Percentiles rank a stretch among this genome's conserved stretches.
These are phyloP conservation scores for Pseudocercospora musae DNA, from an alignment of 2,329 filamentous ascomycete species.

Conservation along the genomic window DNA sequence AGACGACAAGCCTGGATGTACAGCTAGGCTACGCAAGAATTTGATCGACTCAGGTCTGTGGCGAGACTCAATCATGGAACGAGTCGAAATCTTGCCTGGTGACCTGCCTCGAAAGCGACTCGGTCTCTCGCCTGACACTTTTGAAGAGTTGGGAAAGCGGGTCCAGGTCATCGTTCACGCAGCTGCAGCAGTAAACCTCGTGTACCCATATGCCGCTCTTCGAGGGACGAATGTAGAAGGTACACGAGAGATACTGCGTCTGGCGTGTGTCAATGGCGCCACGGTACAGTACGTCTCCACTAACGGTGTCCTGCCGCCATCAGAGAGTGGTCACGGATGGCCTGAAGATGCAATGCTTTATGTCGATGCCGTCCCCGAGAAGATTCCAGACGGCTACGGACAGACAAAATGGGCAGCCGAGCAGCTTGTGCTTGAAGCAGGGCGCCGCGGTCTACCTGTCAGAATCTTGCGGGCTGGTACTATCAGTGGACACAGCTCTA, in stretches of 20 bases:
- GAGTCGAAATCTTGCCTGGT: slow-evolving; percentile 71
- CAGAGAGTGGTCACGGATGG: slow-evolving; percentile 62
- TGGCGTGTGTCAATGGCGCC: slow-evolving; percentile 64
- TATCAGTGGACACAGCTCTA: slow-evolving; percentile 72
- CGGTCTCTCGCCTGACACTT: slow-evolving; percentile 63
- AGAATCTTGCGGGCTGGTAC: slow-evolving; percentile 72
- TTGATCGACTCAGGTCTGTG: slow-evolving; percentile 75
- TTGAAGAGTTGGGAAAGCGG: slow-evolving; percentile 61
- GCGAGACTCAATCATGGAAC: slow-evolving; percentile 73
- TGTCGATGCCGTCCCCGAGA: slow-evolving; percentile 65
- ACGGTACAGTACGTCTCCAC: slow-evolving; percentile 78
- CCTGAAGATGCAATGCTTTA: slow-evolving; percentile 64
- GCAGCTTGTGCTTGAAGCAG: slow-evolving; percentile 68
- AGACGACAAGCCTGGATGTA: slow-evolving; percentile 62
- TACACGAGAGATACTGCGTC: slow-evolving; percentile 69
- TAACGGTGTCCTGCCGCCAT: slow-evolving; percentile 73
- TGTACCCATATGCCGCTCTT: slow-evolving; percentile 76
- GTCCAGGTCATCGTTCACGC: slow-evolving; percentile 74
- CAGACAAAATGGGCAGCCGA: slow-evolving; percentile 82
- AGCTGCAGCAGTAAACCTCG: slow-evolving; percentile 73
- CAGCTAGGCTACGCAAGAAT: slow-evolving; percentile 71
- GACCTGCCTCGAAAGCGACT: slow-evolving; percentile 68
- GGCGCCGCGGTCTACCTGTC: slow-evolving; percentile 65
- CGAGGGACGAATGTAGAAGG: slow-evolving; percentile 73
- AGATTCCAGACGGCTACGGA: slow-evolving; percentile 69